Base-by-base conservation (phyloP, 768 basidiomycete genomes). In the Hypholoma fasciculare region DNA sequence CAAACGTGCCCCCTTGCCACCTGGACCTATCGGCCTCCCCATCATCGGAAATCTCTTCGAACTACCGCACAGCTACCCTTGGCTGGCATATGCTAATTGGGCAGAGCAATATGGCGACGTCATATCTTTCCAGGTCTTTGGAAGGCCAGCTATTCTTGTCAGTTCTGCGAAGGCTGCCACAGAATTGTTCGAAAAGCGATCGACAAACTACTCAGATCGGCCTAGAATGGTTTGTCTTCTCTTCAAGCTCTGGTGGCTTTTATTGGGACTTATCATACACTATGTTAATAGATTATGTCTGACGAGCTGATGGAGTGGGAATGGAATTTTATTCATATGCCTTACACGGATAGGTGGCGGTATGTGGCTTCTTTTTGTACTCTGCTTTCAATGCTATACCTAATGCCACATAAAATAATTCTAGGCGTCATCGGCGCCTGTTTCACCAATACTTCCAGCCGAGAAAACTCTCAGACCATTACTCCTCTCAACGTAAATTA, bases 181-280 rank as follows among this genome's bases (percentile, higher is more conserved):
- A n/a, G 78, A 81, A 17, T 67, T 82, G n/a, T 69, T 82, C n/a
- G 78, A 82, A 36, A 74, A 73, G 36, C 73, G 78, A 4, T 79
- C 80, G 6, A 65, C 71, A 43, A 76, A 74, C 26, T 81, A 80
- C 59, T 78, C 81, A 2, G 80, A 79, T 58, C 67, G 81, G 1
- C 77, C 77, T 7, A 60, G 69, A 48, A 64, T 70, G 66, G 67
- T 70, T 34, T 9, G 30, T 34, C 30, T 5, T 34, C 30, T 34
- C 30, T 34, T 34, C 23, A 23, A 23, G 23, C 23, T 23, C 9
- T 5, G 2, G 30, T 3, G 30, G 30, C 30, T 34, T 34, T 34
- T 34, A 34, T 34, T 6, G 30, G 30, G 6, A 23, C 23, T 13
- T 44, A 55, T 60, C 11, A n/a, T 12, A 38, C 39, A 19, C 38